These are phyloP conservation scores for Clonostachys rhizophaga DNA, from an alignment of 2,329 filamentous ascomycete species.

Conservation along the genomic window DNA sequence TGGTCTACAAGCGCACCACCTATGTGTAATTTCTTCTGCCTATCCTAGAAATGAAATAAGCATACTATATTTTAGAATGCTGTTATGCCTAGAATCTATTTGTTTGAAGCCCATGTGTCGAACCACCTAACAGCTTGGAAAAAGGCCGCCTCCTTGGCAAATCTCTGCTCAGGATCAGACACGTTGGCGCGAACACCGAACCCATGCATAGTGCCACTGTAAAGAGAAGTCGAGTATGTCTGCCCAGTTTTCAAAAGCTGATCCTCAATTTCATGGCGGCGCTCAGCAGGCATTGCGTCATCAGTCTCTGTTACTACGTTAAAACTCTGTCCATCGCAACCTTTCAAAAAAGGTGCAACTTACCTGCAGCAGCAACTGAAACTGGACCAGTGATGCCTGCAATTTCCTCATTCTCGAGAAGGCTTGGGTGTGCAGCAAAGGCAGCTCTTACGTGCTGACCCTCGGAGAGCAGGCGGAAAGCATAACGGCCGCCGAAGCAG, in stretches of 20 bases:
- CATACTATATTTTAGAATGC: no score
- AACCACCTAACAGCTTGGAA: conserved; percentile 72
- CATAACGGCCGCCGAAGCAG: conserved; percentile 55
- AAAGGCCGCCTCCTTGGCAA: conserved; percentile 71
- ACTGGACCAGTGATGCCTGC: conserved; percentile 44
- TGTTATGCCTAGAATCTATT: no score
- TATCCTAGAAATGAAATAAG: no score
- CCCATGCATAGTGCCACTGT: conserved; percentile 62
- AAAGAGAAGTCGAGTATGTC: conserved; percentile 62
- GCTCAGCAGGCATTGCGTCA: conserved; percentile 41
- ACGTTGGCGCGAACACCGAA: conserved; percentile 64
- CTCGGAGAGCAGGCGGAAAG: conserved; percentile 44
- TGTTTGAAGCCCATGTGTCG: conserved; percentile 35
- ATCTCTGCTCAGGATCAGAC: conserved; percentile 46
- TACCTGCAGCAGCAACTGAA: conserved; percentile 53
- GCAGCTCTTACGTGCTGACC: conserved; percentile 47
- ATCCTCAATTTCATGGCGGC: conserved; percentile 46
- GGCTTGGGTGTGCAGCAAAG: conserved; percentile 57
- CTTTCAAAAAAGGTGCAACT: conserved; percentile 46
- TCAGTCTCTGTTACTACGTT: conserved; percentile 39
- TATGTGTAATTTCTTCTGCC: no score
- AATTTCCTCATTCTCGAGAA: conserved; percentile 51
- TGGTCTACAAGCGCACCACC: no score
- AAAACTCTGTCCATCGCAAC: conserved; percentile 33
- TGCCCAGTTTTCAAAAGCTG: conserved; percentile 38